Evolutionary conservation across 2,329 filamentous ascomycete genomes (phyloP).

Genomic region (Ascochyta viciae-villosae): DNA sequence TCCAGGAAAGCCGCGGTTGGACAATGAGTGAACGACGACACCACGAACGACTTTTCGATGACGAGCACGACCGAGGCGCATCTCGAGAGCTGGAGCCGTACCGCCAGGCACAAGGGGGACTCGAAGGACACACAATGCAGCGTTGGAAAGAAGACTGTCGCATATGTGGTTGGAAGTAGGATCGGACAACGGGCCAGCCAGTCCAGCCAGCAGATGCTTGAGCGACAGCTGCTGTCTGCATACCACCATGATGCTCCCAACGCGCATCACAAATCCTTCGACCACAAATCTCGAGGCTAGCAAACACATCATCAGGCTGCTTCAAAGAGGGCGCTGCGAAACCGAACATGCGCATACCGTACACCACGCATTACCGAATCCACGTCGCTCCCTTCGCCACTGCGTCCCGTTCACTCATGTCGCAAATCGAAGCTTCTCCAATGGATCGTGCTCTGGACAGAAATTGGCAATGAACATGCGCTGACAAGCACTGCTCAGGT

Average conservation of each 20-base stretch:
- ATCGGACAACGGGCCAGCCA: background rate
- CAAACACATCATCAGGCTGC: background rate
- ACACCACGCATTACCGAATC: background rate
- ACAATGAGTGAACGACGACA: constrained; percentile 37
- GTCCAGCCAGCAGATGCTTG: background rate
- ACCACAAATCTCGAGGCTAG: background rate
- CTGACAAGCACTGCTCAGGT: constrained; percentile 64
- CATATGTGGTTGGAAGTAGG: background rate
- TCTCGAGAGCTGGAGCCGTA: background rate
- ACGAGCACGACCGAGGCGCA: constrained; percentile 27
- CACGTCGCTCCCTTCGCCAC: constrained; percentile 2
- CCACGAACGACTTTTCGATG: constrained; percentile 24
- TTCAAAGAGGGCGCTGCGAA: background rate
- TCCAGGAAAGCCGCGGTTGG: constrained; percentile 24
- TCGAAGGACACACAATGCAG: background rate
- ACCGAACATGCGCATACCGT: background rate
- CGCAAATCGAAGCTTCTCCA: constrained; percentile 10
- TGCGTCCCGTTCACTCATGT: constrained; percentile 23
- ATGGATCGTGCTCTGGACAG: constrained; percentile 15
- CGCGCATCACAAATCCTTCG: background rate
- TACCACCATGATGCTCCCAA: no score
- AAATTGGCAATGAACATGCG: constrained; percentile 10
- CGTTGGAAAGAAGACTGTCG: background rate
- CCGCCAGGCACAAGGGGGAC: constrained; percentile 3
- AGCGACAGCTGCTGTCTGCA: background rate